These are phyloP conservation scores for Ogataea sp. DNA, from an alignment of 805 yeast genomes.

Conservation along the genomic window DNA sequence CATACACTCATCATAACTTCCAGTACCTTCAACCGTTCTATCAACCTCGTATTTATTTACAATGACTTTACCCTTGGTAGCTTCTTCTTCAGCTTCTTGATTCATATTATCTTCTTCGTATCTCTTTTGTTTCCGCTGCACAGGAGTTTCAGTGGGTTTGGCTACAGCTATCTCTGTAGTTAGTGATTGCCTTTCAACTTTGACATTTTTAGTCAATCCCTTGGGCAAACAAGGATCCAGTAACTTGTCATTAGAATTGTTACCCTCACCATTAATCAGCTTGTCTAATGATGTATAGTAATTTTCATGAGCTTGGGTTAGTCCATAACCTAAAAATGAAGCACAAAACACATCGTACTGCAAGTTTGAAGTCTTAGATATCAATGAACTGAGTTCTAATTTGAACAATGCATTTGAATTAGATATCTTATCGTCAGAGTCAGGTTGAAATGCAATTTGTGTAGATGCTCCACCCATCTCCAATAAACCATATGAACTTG, in stretches of 20 bases:
- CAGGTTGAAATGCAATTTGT: conserved; percentile 58
- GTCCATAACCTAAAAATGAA: conserved; percentile 54
- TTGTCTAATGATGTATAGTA: conserved; percentile 25
- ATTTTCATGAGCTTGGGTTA: conserved; percentile 43
- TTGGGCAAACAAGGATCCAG: conserved; percentile 53
- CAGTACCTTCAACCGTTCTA: conserved; percentile 36
- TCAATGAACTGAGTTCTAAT: conserved; percentile 32
- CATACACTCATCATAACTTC: conserved; percentile 42
- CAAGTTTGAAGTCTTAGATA: conserved; percentile 16
- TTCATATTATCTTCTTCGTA: conserved; percentile 3
- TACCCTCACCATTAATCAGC: conserved; percentile 7
- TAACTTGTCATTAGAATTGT: conserved; percentile 7
- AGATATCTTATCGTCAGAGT: conserved; percentile 32
- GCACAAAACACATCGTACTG: conserved; percentile 40
- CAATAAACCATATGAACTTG: conserved; percentile 45
- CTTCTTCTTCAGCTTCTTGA: conserved; percentile 7
- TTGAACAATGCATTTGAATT: conserved; percentile 39
- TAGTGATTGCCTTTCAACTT: neutral
- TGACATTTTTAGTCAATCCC: conserved; percentile 22
- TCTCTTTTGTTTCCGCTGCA: neutral
- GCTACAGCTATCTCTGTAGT: conserved; percentile 1
- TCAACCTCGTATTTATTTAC: neutral
- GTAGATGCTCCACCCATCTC: conserved; percentile 64
- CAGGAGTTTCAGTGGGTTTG: neutral
- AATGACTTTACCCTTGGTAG: neutral